Conservation (phyloP, 192 early-diverging fungal species). For the Umbelopsis vinacea region DNA sequence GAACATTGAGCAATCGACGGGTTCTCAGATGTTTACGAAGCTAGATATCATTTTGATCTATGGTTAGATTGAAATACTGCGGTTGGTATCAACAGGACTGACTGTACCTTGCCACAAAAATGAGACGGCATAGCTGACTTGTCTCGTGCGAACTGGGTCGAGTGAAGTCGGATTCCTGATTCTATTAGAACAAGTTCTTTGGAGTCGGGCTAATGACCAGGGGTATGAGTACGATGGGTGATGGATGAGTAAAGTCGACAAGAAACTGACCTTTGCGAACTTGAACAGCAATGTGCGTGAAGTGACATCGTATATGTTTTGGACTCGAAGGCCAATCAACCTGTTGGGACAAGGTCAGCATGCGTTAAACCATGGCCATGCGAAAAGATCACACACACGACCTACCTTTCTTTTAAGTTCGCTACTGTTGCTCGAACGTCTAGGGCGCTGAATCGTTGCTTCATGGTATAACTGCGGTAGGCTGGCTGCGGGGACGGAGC, state of each 20-base stretch:
- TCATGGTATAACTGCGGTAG: constrained; percentile 54
- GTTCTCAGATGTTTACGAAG: constrained; percentile 92
- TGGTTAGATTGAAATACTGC: not conserved
- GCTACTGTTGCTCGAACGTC: constrained; percentile 86
- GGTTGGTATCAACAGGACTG: not conserved
- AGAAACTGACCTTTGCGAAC: constrained; percentile 71
- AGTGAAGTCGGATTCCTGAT: constrained; percentile 92
- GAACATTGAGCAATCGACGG: constrained; percentile 73
- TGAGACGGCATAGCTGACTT: constrained; percentile 83
- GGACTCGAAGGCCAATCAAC: constrained; percentile 84
- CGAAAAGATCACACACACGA: no score
- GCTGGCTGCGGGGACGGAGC: no score
- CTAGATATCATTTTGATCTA: constrained; percentile 31
- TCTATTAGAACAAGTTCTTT: constrained; percentile 92
- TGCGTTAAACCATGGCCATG: not conserved
- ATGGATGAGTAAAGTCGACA: not conserved
- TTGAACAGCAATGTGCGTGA: constrained; percentile 89
- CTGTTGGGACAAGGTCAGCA: constrained; percentile 30
- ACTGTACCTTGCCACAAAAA: constrained; percentile 80
- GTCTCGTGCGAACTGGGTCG: constrained; percentile 87
- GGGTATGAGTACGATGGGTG: not conserved
- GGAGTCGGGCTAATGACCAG: constrained; percentile 62
- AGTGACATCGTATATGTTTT: constrained; percentile 97
- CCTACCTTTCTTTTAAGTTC: constrained; percentile 67
- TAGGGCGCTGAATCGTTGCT: constrained; percentile 87